Conservation (phyloP, 345 rosid species). For the Melastoma malabathricum region DNA sequence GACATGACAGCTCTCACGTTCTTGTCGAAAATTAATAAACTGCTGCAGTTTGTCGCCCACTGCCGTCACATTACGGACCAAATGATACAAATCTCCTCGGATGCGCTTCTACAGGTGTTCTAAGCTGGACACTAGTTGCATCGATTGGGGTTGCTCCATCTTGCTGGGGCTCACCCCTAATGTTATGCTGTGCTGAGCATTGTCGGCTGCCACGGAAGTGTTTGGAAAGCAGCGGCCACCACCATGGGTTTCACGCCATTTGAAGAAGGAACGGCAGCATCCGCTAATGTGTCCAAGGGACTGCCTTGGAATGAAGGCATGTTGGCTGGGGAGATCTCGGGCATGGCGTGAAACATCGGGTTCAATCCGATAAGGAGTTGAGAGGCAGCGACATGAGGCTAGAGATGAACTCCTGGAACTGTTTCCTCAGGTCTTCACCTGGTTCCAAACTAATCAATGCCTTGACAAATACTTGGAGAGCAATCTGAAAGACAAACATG, state of each 20-base stretch:
- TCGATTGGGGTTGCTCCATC: constrained; percentile 47
- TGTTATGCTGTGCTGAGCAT: constrained; percentile 15
- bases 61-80: constrained; percentile 10
- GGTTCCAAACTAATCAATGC: too few species aligned
- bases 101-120: constrained; percentile 86
- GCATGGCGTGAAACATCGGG: constrained; percentile 39
- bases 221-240: too few species aligned
- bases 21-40: too few species aligned
- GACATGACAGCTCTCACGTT: too few species aligned
- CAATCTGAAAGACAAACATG: too few species aligned
- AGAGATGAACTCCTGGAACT: too few species aligned
- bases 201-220: constrained; percentile 17
- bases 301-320: constrained; percentile 30
- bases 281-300: constrained; percentile 39
- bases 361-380: constrained; percentile 25
- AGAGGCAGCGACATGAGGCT: too few species aligned
- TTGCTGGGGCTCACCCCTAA: constrained; percentile 20
- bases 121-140: constrained; percentile 82
- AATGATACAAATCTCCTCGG: constrained; percentile 27
- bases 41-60: too few species aligned
- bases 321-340: constrained; percentile 32
- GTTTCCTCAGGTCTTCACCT: too few species aligned
- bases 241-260: constrained; percentile 16
- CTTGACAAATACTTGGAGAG: too few species aligned
- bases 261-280: constrained; percentile 32